Percentiles rank a stretch among this genome's conserved stretches.
Evolutionary conservation across 2,329 filamentous ascomycete genomes (phyloP).

Genomic region (Fusarium albosuccineum): DNA sequence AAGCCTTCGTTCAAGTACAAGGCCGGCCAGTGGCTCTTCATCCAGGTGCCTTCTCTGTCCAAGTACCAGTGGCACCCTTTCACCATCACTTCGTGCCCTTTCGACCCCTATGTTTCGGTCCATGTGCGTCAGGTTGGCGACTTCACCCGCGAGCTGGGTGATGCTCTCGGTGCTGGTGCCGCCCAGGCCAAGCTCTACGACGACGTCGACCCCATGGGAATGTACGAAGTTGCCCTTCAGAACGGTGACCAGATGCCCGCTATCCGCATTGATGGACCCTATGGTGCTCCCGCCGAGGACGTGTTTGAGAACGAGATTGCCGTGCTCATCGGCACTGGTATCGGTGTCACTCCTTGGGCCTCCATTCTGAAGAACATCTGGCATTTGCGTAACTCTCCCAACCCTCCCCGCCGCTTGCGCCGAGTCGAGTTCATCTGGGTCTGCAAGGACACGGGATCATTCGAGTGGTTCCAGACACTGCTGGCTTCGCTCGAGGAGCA

Average conservation of each 20-base stretch:
- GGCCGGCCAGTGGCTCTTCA: constrained; percentile 97
- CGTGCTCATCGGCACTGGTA: constrained; percentile 87
- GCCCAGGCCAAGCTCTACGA: constrained; percentile 93
- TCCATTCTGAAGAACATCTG: constrained; percentile 97
- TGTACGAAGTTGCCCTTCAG: constrained; percentile 97
- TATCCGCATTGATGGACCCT: constrained; percentile 93
- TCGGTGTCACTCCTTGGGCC: constrained; percentile 89
- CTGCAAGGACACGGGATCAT: constrained; percentile 93
- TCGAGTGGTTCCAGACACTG: constrained; percentile 98
- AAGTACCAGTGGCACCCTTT: constrained; percentile 97
- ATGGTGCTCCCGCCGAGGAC: constrained; percentile 96
- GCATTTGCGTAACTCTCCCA: constrained; percentile 91
- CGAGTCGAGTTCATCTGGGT: constrained; percentile 99
- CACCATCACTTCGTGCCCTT: constrained; percentile 98
- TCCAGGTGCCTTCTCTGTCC: constrained; percentile 91
- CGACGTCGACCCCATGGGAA: constrained; percentile 89
- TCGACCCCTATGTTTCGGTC: constrained; percentile 93
- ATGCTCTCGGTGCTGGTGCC: constrained; percentile 90
- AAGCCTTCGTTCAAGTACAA: constrained; percentile 99
- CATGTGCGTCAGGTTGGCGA: constrained; percentile 97
- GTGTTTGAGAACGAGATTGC: constrained; percentile 95
- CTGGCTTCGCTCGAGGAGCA: constrained; percentile 92
- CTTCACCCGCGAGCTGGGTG: constrained; percentile 93
- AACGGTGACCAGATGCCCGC: constrained; percentile 93
- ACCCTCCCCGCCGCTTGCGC: constrained; percentile 88